phyloP scores from a whole-genome alignment of 2,329 filamentous ascomycete species.

The Cryphonectria parasitica region DNA sequence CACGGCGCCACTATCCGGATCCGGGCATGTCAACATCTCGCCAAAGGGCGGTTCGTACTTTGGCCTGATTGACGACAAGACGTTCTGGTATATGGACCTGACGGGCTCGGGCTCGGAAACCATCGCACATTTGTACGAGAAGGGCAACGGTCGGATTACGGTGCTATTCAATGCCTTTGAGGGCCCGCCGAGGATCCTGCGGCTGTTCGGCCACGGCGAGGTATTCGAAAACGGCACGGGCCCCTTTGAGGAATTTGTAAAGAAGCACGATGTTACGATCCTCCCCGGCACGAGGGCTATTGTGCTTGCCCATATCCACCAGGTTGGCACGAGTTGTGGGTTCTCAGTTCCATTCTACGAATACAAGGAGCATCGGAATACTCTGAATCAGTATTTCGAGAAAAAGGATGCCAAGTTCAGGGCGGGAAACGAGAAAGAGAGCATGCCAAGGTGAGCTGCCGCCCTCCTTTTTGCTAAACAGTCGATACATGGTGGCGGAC shows the following conservation, averaged over 20 bases:
- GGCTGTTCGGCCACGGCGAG: constrained; percentile 43
- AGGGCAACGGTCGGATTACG: constrained; percentile 69
- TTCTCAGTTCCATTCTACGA: constrained; percentile 45
- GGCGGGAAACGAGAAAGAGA: constrained; percentile 41
- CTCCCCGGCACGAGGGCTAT: constrained; percentile 41
- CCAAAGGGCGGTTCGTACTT: constrained; percentile 74
- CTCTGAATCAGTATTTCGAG: constrained; percentile 40
- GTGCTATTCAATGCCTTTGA: constrained; percentile 67
- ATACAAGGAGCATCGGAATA: constrained; percentile 43
- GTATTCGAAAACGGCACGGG: constrained; percentile 41
- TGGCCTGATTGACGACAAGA: constrained; percentile 60
- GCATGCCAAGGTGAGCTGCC: constrained; percentile 37
- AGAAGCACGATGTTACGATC: constrained; percentile 36
- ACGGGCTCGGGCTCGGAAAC: constrained; percentile 79
- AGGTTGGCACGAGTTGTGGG: constrained; percentile 45
- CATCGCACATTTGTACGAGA: constrained; percentile 73
- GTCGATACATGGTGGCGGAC: not conserved
- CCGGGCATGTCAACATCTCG: constrained; percentile 73
- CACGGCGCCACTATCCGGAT: constrained; percentile 68
- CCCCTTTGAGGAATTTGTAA: constrained; percentile 41
- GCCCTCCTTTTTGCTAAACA: not conserved
- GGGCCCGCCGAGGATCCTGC: constrained; percentile 43
- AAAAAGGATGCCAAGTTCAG: constrained; percentile 39
- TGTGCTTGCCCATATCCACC: constrained; percentile 44
- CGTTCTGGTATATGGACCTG: constrained; percentile 72